A percentile compares a stretch with the other conserved stretches of the same genome.
phyloP scores from a whole-genome alignment of 345 rosid species.

The Sisymbrium irio region DNA sequence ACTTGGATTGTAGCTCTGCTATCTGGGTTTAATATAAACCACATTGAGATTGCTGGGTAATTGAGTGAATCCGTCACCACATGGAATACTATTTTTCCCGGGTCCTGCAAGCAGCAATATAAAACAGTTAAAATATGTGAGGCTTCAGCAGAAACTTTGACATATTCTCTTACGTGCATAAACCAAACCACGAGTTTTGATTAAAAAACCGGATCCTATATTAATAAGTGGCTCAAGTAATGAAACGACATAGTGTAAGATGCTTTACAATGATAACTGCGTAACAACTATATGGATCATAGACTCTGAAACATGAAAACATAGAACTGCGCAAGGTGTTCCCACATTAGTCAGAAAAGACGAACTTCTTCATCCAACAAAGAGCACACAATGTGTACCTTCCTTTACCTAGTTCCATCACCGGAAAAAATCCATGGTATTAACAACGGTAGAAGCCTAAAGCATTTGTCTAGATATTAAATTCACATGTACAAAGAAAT shows the following conservation, averaged over 20 bases:
- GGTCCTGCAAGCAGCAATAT: conserved; percentile 47
- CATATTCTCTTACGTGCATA: not conserved
- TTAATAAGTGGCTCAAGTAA: conserved; percentile 1
- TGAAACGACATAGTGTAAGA: not conserved
- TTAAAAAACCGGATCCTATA: not conserved
- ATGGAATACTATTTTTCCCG: conserved; percentile 69
- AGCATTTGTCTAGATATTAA: not conserved
- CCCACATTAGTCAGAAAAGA: not conserved
- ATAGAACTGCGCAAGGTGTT: conserved; percentile 1
- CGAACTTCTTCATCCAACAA: not conserved
- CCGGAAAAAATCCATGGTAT: not conserved
- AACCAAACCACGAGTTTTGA: not conserved
- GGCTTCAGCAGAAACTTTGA: not conserved
- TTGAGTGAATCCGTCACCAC: conserved; percentile 85
- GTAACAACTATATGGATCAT: not conserved
- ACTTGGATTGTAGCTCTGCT: conserved; percentile 62
- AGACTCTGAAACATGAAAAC: not conserved
- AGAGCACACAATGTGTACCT: not conserved
- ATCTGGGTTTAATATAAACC: conserved; percentile 76
- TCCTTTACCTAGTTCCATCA: conserved; percentile 7
- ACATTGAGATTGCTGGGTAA: conserved; percentile 82
- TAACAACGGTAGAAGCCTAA: conserved; percentile 7
- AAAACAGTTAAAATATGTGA: not conserved
- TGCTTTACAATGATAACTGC: conserved; percentile 2
- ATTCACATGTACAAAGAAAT: conserved; percentile 8